phyloP scores from a whole-genome alignment of 345 rosid genomes.

The Heritiera fomes region DNA sequence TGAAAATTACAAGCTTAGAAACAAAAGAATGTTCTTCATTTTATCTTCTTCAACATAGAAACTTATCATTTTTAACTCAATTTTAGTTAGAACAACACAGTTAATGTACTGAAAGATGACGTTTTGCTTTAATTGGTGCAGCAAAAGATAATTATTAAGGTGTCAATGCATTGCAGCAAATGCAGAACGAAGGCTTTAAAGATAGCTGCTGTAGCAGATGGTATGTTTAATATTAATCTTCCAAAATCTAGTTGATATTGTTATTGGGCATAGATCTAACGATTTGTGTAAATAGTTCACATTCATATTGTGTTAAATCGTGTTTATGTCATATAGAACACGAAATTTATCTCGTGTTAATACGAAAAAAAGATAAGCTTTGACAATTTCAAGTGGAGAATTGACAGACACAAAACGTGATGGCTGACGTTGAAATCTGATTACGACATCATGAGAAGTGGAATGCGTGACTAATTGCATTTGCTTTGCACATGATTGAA shows the following conservation, averaged over 20 bases:
- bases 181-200: constrained; percentile 37
- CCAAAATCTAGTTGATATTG: neutral
- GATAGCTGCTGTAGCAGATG: constrained; percentile 35
- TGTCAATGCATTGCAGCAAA: neutral
- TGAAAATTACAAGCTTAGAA: neutral
- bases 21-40: neutral
- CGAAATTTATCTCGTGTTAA: too few relatives aligned
- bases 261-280: neutral
- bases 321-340: too few relatives aligned
- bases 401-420: too few relatives aligned
- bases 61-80: too few relatives aligned
- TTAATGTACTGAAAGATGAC: neutral
- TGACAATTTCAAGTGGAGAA: too few relatives aligned
- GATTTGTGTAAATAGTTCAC: too few relatives aligned
- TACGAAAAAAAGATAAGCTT: too few relatives aligned
- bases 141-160: constrained; percentile 41
- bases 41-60: neutral
- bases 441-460: too few relatives aligned
- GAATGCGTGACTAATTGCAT: too few relatives aligned
- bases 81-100: neutral
- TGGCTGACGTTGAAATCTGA: too few relatives aligned
- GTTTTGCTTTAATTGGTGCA: constrained; percentile 18
- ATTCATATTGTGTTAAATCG: too few relatives aligned
- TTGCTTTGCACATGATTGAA: neutral
- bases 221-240: constrained; percentile 5